phyloP scores from a whole-genome alignment of 805 yeast species.

The Priceomyces carsonii region DNA sequence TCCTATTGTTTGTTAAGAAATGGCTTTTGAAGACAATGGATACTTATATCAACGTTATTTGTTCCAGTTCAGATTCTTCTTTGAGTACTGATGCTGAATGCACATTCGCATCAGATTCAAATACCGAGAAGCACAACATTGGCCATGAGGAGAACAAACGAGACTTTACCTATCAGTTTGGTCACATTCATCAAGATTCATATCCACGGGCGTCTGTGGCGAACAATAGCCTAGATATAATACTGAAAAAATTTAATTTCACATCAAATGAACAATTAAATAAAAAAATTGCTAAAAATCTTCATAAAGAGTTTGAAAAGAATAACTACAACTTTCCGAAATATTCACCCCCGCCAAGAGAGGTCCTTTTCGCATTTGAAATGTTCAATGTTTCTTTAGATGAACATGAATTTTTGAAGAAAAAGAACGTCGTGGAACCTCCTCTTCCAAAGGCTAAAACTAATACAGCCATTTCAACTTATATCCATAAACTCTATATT shows the following conservation, averaged over 20 bases:
- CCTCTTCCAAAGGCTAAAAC: constrained; percentile 21
- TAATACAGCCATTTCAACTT: constrained; percentile 25
- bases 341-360: constrained; percentile 15
- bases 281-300: neutral
- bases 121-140: too few species aligned
- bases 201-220: too few species aligned
- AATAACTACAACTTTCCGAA: constrained; percentile 11
- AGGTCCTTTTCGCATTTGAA: constrained; percentile 7
- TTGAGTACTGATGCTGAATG: neutral
- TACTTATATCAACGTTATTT: constrained; percentile 1
- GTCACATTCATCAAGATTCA: too few species aligned
- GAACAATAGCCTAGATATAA: too few species aligned
- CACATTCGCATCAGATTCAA: neutral
- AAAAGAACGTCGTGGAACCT: constrained; percentile 13
- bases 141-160: too few species aligned
- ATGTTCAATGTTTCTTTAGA: neutral
- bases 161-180: too few species aligned
- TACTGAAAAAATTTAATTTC: constrained; percentile 1
- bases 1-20: neutral
- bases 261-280: neutral
- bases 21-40: constrained; percentile 1
- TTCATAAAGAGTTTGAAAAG: neutral
- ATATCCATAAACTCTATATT: constrained; percentile 20
- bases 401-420: neutral
- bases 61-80: constrained; percentile 1